Conservation (phyloP, 2,329 filamentous ascomycete species). For the Colletotrichum higginsianum region DNA sequence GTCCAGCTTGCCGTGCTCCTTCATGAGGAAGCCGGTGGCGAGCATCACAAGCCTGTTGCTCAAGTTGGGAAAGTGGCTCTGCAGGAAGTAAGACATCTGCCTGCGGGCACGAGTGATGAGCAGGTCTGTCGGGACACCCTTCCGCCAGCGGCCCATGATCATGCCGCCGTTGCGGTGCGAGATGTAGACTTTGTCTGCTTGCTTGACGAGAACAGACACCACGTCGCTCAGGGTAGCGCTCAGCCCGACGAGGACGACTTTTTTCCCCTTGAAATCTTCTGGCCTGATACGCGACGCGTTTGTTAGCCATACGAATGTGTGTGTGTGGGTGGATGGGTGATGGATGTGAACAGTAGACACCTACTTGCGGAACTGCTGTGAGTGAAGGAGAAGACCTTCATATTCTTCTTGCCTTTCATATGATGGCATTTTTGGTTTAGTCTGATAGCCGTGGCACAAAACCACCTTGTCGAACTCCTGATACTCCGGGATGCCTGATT, state of each 20-base stretch:
- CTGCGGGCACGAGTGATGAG: conserved; percentile 52
- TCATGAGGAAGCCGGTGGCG: conserved; percentile 26
- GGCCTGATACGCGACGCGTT: conserved; percentile 42
- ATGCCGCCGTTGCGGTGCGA: conserved; percentile 57
- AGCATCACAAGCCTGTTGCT: conserved; percentile 39
- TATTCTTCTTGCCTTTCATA: conserved; percentile 55
- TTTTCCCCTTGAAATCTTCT: conserved; percentile 56
- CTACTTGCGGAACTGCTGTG: conserved; percentile 53
- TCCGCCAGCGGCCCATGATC: conserved; percentile 51
- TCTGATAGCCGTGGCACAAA: conserved; percentile 53
- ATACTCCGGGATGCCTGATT: conserved; percentile 44
- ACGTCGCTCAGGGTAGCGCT: conserved; percentile 57
- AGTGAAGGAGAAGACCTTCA: conserved; percentile 57
- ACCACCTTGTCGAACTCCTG: conserved; percentile 57
- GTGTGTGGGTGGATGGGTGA: conserved; percentile 2
- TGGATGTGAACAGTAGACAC: not conserved
- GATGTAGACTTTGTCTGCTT: conserved; percentile 57
- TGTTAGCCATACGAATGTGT: conserved; percentile 26
- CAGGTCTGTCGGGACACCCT: conserved; percentile 55
- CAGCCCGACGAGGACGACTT: conserved; percentile 60
- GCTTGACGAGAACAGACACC: conserved; percentile 51
- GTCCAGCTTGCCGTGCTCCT: conserved; percentile 45
- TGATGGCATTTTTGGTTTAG: conserved; percentile 53
- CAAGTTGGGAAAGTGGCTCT: conserved; percentile 40
- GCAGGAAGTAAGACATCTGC: conserved; percentile 49